A percentile compares a stretch with the other conserved stretches of the same genome.
Conservation (phyloP, 768 basidiomycete species). For the Termitomyces sp. region DNA sequence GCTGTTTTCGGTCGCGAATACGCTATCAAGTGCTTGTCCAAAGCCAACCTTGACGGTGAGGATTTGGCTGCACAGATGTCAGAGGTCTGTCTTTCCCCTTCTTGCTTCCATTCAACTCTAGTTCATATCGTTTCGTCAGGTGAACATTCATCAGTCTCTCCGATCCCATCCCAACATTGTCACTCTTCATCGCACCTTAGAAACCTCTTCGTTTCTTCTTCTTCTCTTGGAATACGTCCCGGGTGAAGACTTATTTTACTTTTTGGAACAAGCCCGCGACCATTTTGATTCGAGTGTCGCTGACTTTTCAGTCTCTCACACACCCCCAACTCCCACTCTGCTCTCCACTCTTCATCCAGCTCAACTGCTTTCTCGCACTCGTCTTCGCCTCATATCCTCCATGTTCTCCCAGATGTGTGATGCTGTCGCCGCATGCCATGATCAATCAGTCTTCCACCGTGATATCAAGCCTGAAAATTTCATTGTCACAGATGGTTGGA, state of each 20-base stretch:
- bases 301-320: constrained; percentile 47
- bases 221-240: constrained; percentile 94
- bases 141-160: constrained; percentile 91
- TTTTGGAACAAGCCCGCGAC: constrained; percentile 93
- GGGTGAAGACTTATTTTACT: constrained; percentile 97
- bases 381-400: constrained; percentile 88
- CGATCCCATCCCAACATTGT: constrained; percentile 91
- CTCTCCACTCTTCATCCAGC: constrained; percentile 77
- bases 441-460: constrained; percentile 85
- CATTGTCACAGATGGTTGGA: constrained; percentile 83
- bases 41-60: constrained; percentile 87
- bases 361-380: constrained; percentile 79
- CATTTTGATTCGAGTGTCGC: constrained; percentile 55
- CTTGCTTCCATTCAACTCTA: constrained; percentile 2
- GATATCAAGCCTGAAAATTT: constrained; percentile 99
- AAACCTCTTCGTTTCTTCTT: constrained; percentile 87
- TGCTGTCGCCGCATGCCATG: constrained; percentile 92
- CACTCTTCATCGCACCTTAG: constrained; percentile 88
- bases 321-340: constrained; percentile 91
- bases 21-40: constrained; percentile 96
- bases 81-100: constrained; percentile 50
- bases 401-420: constrained; percentile 99
- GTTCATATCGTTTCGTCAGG: constrained; percentile 37
- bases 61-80: constrained; percentile 85
- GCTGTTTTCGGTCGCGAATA: constrained; percentile 71